phyloP scores from a whole-genome alignment of 192 early-diverging fungal genomes.

The Blastocladiella britannica region DNA sequence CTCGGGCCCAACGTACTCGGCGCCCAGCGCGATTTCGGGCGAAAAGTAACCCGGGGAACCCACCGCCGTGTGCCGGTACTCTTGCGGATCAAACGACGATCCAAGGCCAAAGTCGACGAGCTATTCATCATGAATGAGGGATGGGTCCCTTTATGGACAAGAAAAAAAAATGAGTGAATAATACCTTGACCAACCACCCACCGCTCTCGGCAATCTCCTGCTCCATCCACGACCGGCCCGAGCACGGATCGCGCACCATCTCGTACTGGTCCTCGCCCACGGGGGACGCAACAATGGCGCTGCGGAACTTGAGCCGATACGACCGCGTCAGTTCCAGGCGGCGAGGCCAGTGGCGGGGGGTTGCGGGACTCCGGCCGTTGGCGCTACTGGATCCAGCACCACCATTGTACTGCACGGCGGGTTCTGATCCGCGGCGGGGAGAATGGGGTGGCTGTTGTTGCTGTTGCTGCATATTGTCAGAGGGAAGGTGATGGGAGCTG shows the following conservation, averaged over 20 bases:
- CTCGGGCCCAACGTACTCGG: slow-evolving; percentile 66
- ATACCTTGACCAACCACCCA: neutral
- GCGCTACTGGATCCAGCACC: neutral
- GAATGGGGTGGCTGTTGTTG: too few species aligned
- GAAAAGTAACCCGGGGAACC: neutral
- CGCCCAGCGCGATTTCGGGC: neutral
- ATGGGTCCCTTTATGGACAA: too few species aligned
- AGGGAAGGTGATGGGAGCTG: too few species aligned
- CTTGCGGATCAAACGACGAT: neutral
- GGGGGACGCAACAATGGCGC: neutral
- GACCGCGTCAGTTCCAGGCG: neutral
- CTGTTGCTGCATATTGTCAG: too few species aligned
- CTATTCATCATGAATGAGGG: too few species aligned
- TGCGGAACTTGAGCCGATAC: neutral
- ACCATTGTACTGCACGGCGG: too few species aligned
- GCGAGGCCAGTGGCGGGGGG: neutral
- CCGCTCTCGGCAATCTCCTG: neutral
- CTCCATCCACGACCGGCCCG: neutral
- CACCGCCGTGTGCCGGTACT: neutral
- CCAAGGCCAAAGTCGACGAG: neutral
- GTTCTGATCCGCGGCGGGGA: too few species aligned
- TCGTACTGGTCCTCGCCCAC: neutral
- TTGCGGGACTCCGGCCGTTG: neutral
- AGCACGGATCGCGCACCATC: neutral
- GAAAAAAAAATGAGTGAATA: too few species aligned